A percentile compares a stretch with the other conserved stretches of the same genome.
Conservation (phyloP, 768 basidiomycete species). For the Calocybe cyanea region DNA sequence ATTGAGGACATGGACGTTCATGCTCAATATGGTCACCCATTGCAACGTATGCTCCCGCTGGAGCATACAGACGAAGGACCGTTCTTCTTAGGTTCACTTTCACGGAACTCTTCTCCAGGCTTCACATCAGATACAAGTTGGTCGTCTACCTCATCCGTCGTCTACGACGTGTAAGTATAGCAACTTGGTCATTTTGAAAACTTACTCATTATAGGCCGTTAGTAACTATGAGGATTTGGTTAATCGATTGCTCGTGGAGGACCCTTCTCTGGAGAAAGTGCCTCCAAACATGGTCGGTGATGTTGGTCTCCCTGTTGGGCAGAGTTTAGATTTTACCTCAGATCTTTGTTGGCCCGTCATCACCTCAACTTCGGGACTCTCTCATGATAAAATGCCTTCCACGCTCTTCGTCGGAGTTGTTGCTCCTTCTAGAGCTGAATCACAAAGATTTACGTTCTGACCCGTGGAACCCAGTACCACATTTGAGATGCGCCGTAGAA, state of each 20-base stretch:
- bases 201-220: not conserved
- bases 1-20: constrained; percentile 24
- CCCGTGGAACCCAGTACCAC: constrained; percentile 53
- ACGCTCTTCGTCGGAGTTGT: constrained; percentile 33
- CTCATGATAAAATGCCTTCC: constrained; percentile 40
- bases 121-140: constrained; percentile 20
- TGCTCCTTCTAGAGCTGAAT: constrained; percentile 41
- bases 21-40: constrained; percentile 27
- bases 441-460: constrained; percentile 39
- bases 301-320: not conserved
- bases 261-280: constrained; percentile 17
- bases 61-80: constrained; percentile 22
- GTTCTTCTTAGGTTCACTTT: constrained; percentile 17
- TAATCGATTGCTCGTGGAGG: constrained; percentile 24
- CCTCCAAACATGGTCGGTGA: constrained; percentile 19
- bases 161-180: constrained; percentile 25
- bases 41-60: constrained; percentile 30
- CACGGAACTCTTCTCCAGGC: constrained; percentile 16
- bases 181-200: not conserved
- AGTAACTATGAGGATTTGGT: constrained; percentile 31
- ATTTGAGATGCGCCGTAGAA: constrained; percentile 40
- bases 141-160: constrained; percentile 26
- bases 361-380: constrained; percentile 20
- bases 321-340: constrained; percentile 9
- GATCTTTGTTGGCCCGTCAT: constrained; percentile 29